Evolutionary conservation across 2,329 filamentous ascomycete species (phyloP), one percentile per base, ranked within the genome.

Genomic region (Trichoderma atroviride): DNA sequence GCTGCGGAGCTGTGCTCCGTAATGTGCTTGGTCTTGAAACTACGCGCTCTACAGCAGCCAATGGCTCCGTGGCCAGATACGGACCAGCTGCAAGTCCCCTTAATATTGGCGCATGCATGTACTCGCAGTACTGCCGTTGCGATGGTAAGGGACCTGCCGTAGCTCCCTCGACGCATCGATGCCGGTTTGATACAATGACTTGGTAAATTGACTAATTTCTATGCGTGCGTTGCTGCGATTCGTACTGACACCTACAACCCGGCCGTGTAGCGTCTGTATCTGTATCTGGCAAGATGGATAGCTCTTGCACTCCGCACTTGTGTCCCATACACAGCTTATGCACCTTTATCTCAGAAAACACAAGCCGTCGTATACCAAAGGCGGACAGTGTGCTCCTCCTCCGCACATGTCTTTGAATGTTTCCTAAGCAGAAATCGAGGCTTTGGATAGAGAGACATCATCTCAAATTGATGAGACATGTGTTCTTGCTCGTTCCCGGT

Each of bases 161-260:
- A 19, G 47, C 29, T 33, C 16, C 24, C 53, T 64, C 22, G 5
- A 52, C n/a, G 63, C 63, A 33, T 47, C 40, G 63, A 58, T 16
- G 63, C 63, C 33, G 50, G 52, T 67, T 52, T 59, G 53, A 66
- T 66, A 57, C 63, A 27, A 53, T 35, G 22, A 35, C 22, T 53
- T 53, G 19, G 7, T 43, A 43, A n/a, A 43, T 43, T 43, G 40
- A 43, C 40, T 43, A 43, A 43, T 43, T 43, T 43, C 40, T 43
- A 43, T 43, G 40, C 7, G 24, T 47, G 11, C 43, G 37, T n/a
- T 16, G 33, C 33, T 66, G 11, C 40, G 2, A 40, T 35, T 55
- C 37, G 63, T 66, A 19, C 63, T 67, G 35, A 43, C 63, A 2
- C 11, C 4, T 67, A 67, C 63, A 67, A 58, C 63, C 63, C 16